Evolutionary conservation across 345 rosid genomes (phyloP).

Genomic region (Excoecaria cochinchinensis): DNA sequence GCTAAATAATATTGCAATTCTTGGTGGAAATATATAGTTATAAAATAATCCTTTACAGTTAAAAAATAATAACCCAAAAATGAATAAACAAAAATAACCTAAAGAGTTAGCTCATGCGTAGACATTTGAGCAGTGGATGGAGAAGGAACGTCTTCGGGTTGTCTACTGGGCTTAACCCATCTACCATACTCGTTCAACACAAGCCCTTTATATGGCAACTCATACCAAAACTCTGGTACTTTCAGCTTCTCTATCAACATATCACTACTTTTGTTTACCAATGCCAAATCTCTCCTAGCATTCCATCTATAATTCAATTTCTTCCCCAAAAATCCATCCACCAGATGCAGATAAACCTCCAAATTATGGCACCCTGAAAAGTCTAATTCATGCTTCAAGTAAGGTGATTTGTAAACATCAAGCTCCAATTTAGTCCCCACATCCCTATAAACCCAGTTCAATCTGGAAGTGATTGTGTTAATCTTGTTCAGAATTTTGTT

Average conservation of each 20-base stretch:
- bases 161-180: slow-evolving; percentile 71
- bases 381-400: slow-evolving; percentile 42
- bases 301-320: slow-evolving; percentile 44
- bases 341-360: slow-evolving; percentile 56
- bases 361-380: slow-evolving; percentile 47
- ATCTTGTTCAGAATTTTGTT: slow-evolving; percentile 48
- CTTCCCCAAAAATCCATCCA: slow-evolving; percentile 51
- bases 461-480: slow-evolving; percentile 30
- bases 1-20: too few relatives aligned
- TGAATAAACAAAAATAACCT: neutral
- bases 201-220: slow-evolving; percentile 31
- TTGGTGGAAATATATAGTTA: too few relatives aligned
- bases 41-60: neutral
- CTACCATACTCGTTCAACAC: slow-evolving; percentile 52
- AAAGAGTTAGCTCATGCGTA: neutral
- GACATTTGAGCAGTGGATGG: slow-evolving; percentile 29
- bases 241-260: slow-evolving; percentile 51
- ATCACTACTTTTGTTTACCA: slow-evolving; percentile 56
- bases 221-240: slow-evolving; percentile 60
- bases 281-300: slow-evolving; percentile 57
- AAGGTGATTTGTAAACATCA: slow-evolving; percentile 43
- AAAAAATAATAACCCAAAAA: neutral
- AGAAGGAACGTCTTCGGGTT: slow-evolving; percentile 69
- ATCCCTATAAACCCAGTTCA: slow-evolving; percentile 60
- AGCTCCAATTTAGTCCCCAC: slow-evolving; percentile 58